phyloP scores from a whole-genome alignment of 1,284 basidiomycete genomes.

The Cystobasidium slooffiae region DNA sequence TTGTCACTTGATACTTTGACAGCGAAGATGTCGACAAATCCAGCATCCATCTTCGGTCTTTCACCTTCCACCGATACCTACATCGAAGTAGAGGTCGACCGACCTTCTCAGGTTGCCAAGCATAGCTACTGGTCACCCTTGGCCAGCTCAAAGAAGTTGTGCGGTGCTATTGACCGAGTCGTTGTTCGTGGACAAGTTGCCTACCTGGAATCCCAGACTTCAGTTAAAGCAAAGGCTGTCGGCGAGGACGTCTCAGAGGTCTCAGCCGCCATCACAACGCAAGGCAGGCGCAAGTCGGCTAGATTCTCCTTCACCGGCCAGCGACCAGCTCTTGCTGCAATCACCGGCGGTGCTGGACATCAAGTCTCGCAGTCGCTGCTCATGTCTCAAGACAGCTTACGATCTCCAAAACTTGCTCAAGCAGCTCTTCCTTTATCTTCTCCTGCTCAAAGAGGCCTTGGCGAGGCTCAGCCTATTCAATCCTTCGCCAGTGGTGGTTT shows the following conservation, averaged over 20 bases:
- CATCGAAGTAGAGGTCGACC: constrained; percentile 89
- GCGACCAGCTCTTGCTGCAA: constrained; percentile 49
- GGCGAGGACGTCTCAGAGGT: constrained; percentile 82
- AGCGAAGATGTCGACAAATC: constrained; percentile 83
- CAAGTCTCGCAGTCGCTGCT: constrained; percentile 53
- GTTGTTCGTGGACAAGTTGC: constrained; percentile 88
- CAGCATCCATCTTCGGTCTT: constrained; percentile 86
- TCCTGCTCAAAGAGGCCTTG: constrained; percentile 16
- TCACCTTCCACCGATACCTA: constrained; percentile 75
- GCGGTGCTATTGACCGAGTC: constrained; percentile 86
- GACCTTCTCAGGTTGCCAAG: constrained; percentile 62
- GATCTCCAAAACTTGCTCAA: constrained; percentile 34
- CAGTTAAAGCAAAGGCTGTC: constrained; percentile 56
- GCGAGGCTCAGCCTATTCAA: constrained; percentile 28
- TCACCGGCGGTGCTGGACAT: constrained; percentile 46
- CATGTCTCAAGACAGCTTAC: constrained; percentile 44
- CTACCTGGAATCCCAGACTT: constrained; percentile 74
- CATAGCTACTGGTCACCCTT: constrained; percentile 81
- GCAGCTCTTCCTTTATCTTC: constrained; percentile 51
- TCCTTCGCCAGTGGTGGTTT: constrained; percentile 36
- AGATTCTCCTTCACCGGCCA: constrained; percentile 51
- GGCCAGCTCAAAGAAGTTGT: constrained; percentile 64
- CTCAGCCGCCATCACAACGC: constrained; percentile 61
- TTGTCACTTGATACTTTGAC: constrained; percentile 84
- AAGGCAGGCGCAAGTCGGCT: constrained; percentile 51